Base-by-base conservation (phyloP, 148 eudicot genomes). In the Polygonum aviculare region DNA sequence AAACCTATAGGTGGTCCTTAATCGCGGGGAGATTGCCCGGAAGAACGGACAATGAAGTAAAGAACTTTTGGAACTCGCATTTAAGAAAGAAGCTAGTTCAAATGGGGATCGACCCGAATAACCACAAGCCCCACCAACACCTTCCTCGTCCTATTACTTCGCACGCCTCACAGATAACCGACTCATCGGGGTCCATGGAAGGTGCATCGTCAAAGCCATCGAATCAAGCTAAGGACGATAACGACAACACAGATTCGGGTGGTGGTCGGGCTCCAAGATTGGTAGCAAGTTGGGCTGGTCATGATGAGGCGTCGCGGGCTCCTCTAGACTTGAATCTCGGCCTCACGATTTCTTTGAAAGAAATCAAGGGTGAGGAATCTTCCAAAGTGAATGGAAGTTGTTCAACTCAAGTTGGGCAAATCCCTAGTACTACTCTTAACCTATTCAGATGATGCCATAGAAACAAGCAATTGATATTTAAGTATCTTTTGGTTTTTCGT, bases 1-100 rank as follows among this genome's bases (percentile, higher is more conserved):
- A 14, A 50, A 14, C 55, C 4, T 57, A n/a, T 63, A 86, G 89
- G 81, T 86, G 89, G 89, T 78, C 89, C 12, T 72, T 86, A 77
- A 84, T 86, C n/a, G 86, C 87, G 1, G 86, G 86, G 72, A 84
- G 86, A 26, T 63, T 84, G 22, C 86, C 86, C 4, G 86, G 86
- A 33, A 76, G 86, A 40, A 84, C 86, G 2, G 86, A 81, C 18
- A 84, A 84, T 33, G 86, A 84, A 63, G 86, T 84, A 74, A 84
- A 84, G 60, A 84, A 84, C 72, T 81, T 79, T 45, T 84, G 86
- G 86, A 84, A 84, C 59, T 77, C 78, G 40, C 80, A 79, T 52
- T 19, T 79, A 75, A 77, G 74, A 41, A 84, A 78, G 81, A 84
- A 84, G 76, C 78, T 84, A 2, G 74, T 81, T 5, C 39, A 75